Conservation (phyloP, 805 yeast species). For the Hanseniaspora taiwanica region DNA sequence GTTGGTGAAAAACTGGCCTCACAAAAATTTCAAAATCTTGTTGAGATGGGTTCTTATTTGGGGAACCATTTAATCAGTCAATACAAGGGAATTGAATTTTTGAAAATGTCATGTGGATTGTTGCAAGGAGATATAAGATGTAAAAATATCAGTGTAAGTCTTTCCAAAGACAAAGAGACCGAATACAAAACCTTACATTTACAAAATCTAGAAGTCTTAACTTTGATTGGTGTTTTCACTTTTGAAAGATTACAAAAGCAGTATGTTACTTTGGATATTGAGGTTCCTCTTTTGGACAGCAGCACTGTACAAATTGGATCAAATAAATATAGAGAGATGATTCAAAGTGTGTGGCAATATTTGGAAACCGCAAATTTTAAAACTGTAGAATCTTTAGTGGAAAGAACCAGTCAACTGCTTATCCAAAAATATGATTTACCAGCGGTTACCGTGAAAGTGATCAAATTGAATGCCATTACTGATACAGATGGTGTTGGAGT, state of each 20-base stretch:
- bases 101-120: conserved; percentile 12
- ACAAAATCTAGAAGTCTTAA: conserved; percentile 37
- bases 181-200: conserved; percentile 1
- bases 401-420: conserved; percentile 50
- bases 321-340: conserved; percentile 25
- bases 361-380: conserved; percentile 75
- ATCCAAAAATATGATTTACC: not conserved
- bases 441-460: conserved; percentile 44
- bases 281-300: conserved; percentile 33
- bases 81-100: conserved; percentile 13
- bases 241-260: conserved; percentile 79
- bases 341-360: conserved; percentile 38
- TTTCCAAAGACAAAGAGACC: conserved; percentile 2
- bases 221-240: conserved; percentile 87
- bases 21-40: not conserved
- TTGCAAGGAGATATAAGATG: conserved; percentile 20
- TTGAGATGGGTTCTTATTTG: conserved; percentile 5
- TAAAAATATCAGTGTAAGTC: conserved; percentile 15
- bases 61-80: conserved; percentile 3
- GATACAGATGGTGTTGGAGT: conserved; percentile 88
- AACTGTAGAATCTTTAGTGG: conserved; percentile 87
- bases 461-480: conserved; percentile 81
- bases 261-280: conserved; percentile 47
- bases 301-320: conserved; percentile 4
- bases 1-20: conserved; percentile 28